Conservation (phyloP, 352 stramenopile genomes). For the Phytophthora ohioensis region DNA sequence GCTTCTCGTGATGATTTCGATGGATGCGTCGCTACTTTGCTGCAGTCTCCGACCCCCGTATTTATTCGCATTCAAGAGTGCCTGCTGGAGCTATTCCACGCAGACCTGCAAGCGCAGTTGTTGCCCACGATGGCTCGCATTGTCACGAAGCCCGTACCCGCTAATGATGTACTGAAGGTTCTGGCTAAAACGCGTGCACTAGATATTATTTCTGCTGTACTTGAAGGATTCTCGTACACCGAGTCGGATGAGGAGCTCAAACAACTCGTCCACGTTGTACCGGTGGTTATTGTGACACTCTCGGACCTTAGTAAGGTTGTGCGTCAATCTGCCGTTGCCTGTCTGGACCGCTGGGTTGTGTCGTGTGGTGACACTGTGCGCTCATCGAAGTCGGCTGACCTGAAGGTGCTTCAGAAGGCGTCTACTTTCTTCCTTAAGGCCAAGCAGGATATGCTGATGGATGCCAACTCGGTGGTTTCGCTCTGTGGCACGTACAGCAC, state of each 20-base stretch:
- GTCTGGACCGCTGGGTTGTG: constrained; percentile 64
- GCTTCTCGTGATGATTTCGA: constrained; percentile 71
- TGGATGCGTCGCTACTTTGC: constrained; percentile 62
- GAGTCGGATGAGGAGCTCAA: constrained; percentile 51
- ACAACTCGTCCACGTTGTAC: constrained; percentile 61
- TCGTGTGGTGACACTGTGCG: constrained; percentile 38
- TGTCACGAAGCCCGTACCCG: constrained; percentile 29
- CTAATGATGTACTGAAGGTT: constrained; percentile 52
- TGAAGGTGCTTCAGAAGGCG: constrained; percentile 47
- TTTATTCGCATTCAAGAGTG: constrained; percentile 74
- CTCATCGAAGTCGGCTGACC: constrained; percentile 27
- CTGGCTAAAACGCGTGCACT: constrained; percentile 70
- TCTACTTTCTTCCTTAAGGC: constrained; percentile 60
- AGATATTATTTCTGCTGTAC: constrained; percentile 72
- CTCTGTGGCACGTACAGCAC: constrained; percentile 59
- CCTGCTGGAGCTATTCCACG: constrained; percentile 65
- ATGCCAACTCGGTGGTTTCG: constrained; percentile 59
- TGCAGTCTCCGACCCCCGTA: constrained; percentile 64
- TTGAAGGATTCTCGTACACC: constrained; percentile 57
- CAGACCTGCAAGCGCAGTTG: constrained; percentile 56
- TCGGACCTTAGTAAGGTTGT: constrained; percentile 54
- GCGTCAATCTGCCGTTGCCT: constrained; percentile 65
- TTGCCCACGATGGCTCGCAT: constrained; percentile 74
- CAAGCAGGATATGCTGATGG: constrained; percentile 84
- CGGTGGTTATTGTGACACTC: constrained; percentile 74